Evolutionary conservation across 768 basidiomycete species (phyloP).

Genomic region (Boletus insuetus): DNA sequence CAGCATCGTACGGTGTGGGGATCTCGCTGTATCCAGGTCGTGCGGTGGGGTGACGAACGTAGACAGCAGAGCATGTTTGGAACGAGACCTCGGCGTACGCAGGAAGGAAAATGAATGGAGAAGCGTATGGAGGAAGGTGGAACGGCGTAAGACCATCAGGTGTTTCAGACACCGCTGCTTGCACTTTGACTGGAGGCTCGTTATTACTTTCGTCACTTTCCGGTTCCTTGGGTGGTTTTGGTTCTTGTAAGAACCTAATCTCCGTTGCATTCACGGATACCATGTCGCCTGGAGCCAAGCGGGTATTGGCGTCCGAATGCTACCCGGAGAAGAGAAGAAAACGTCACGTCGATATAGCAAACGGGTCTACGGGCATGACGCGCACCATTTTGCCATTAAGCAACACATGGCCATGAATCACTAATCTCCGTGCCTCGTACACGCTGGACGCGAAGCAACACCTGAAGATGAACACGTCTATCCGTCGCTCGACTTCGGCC

Average conservation of each 20-base stretch:
- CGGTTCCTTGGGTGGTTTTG: slow-evolving; percentile 17
- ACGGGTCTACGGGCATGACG: slow-evolving; percentile 3
- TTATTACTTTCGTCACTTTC: slow-evolving; percentile 4
- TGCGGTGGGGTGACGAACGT: slow-evolving; percentile 94
- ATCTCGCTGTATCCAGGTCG: slow-evolving; percentile 96
- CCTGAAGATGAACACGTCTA: slow-evolving; percentile 91
- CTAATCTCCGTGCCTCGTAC: slow-evolving; percentile 83
- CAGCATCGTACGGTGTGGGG: slow-evolving; percentile 93
- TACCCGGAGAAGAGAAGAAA: slow-evolving; percentile 28
- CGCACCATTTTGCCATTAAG: slow-evolving; percentile 88
- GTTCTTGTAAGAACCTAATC: slow-evolving; percentile 66
- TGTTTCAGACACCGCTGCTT: not conserved
- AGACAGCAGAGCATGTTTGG: slow-evolving; percentile 85
- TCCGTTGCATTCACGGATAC: slow-evolving; percentile 81
- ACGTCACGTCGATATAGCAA: not conserved
- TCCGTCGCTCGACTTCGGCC: slow-evolving; percentile 86
- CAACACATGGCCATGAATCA: slow-evolving; percentile 82
- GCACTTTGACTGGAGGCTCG: not conserved
- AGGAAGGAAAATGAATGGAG: slow-evolving; percentile 92
- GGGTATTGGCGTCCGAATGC: slow-evolving; percentile 83
- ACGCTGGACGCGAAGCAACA: slow-evolving; percentile 86
- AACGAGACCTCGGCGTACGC: slow-evolving; percentile 87
- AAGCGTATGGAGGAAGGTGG: slow-evolving; percentile 80
- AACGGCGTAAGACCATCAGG: slow-evolving; percentile 59
- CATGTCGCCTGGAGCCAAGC: slow-evolving; percentile 93